A percentile compares a stretch with the other conserved stretches of the same genome.
These are phyloP conservation scores for Scenedesmus sp. DNA, from an alignment of 163 green algal genomes.

Conservation along the genomic window DNA sequence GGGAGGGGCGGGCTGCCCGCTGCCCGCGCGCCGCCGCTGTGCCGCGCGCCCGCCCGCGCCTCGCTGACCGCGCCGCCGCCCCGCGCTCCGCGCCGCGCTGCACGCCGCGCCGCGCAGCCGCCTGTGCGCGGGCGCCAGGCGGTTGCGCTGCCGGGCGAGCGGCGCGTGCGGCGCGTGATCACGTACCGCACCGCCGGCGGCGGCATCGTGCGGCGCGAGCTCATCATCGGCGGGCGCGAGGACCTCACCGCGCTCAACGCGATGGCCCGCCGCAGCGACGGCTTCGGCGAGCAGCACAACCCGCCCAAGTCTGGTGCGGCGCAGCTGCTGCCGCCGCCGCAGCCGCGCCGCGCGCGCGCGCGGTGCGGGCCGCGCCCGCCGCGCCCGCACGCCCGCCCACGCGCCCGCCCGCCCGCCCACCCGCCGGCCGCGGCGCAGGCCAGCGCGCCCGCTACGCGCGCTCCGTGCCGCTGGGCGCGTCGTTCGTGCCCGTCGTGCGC, in stretches of 20 bases:
- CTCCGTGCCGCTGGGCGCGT: not conserved
- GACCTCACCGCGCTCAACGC: slow-evolving; percentile 33
- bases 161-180: slow-evolving; percentile 37
- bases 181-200: slow-evolving; percentile 4
- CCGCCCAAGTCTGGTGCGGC: slow-evolving; percentile 11
- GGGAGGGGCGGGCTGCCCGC: not conserved
- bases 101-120: not conserved
- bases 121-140: not conserved
- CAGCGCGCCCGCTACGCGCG: not conserved
- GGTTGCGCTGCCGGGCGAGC: slow-evolving; percentile 24
- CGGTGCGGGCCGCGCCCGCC: too few species aligned
- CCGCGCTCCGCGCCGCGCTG: too few species aligned
- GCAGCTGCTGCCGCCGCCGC: not conserved
- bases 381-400: too few species aligned
- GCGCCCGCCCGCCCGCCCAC: too few species aligned
- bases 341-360: too few species aligned
- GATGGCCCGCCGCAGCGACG: slow-evolving; percentile 5
- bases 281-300: slow-evolving; percentile 37
- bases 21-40: not conserved
- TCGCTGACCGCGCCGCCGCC: too few species aligned
- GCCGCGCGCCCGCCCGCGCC: too few species aligned
- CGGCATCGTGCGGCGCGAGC: not conserved
- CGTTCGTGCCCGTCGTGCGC: not conserved
- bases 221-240: slow-evolving; percentile 23
- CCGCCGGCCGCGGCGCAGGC: too few species aligned